These are phyloP conservation scores for Annona squamosa DNA, from an alignment of 164 flowering plant species.

Conservation along the genomic window DNA sequence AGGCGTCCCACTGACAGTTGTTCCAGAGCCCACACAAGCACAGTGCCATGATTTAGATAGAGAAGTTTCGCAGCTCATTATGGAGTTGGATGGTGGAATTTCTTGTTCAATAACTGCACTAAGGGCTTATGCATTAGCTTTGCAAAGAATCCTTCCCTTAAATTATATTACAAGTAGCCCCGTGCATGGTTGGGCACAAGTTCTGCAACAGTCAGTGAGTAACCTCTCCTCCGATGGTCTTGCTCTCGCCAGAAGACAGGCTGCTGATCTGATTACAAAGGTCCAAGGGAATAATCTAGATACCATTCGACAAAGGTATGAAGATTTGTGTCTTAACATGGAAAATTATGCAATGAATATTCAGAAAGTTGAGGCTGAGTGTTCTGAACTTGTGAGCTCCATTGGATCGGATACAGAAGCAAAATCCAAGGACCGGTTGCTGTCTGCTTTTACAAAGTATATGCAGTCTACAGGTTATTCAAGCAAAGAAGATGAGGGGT, in stretches of 20 bases:
- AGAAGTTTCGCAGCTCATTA: slow-evolving; percentile 63
- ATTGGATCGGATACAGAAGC: slow-evolving; percentile 69
- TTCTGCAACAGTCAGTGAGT: slow-evolving; percentile 56
- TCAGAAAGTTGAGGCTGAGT: slow-evolving; percentile 62
- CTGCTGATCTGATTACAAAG: slow-evolving; percentile 59
- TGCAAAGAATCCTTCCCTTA: slow-evolving; percentile 77
- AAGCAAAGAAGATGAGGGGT: slow-evolving; percentile 44
- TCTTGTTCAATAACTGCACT: slow-evolving; percentile 53
- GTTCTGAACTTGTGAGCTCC: slow-evolving; percentile 56
- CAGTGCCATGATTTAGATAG: slow-evolving; percentile 85
- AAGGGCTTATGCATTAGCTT: slow-evolving; percentile 63
- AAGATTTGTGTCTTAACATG: slow-evolving; percentile 48
- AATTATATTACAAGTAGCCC: slow-evolving; percentile 76
- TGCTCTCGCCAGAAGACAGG: slow-evolving; percentile 63
- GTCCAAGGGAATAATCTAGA: slow-evolving; percentile 37
- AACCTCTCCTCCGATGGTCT: slow-evolving; percentile 63
- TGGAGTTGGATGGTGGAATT: slow-evolving; percentile 60
- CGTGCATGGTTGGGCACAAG: slow-evolving; percentile 83
- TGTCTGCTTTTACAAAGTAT: slow-evolving; percentile 57
- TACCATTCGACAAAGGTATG: slow-evolving; percentile 38
- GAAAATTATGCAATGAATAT: slow-evolving; percentile 62
- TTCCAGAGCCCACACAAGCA: slow-evolving; percentile 96
- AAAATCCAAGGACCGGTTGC: slow-evolving; percentile 64
- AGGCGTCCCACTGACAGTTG: slow-evolving; percentile 81
- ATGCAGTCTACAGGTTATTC: slow-evolving; percentile 52